phyloP scores from a whole-genome alignment of 1,284 basidiomycete genomes.

The Neolentinus lepideus region DNA sequence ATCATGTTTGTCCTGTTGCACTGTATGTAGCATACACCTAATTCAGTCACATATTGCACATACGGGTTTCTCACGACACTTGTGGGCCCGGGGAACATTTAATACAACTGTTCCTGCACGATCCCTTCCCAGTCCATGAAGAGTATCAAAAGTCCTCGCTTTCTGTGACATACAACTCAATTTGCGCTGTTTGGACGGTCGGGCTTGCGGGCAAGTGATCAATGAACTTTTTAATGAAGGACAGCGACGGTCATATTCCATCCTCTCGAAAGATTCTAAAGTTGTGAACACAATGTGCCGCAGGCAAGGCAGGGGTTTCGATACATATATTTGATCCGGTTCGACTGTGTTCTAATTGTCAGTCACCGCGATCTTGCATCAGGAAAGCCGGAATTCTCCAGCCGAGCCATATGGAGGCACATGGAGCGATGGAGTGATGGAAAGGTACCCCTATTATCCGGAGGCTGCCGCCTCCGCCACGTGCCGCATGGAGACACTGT shows the following conservation, averaged over 20 bases:
- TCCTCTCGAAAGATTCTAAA: not conserved
- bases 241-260: not conserved
- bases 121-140: not conserved
- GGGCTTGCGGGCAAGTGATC: not conserved
- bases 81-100: not conserved
- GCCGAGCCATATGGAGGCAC: too few species aligned
- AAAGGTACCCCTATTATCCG: too few species aligned
- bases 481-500: too few species aligned
- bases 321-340: not conserved
- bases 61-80: too few species aligned
- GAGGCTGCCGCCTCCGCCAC: too few species aligned
- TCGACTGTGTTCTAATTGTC: not conserved
- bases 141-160: not conserved
- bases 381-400: too few species aligned
- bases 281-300: not conserved
- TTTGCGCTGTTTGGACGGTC: not conserved
- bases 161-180: not conserved
- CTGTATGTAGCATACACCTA: not conserved
- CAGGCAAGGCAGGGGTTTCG: not conserved
- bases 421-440: too few species aligned
- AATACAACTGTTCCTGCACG: not conserved
- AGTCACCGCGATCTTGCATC: too few species aligned
- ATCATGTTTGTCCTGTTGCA: not conserved
- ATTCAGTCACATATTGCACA: not conserved
- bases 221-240: not conserved